Base-by-base conservation (phyloP, 495 filamentous ascomycete genomes). In the Lasiosphaeria ovina region DNA sequence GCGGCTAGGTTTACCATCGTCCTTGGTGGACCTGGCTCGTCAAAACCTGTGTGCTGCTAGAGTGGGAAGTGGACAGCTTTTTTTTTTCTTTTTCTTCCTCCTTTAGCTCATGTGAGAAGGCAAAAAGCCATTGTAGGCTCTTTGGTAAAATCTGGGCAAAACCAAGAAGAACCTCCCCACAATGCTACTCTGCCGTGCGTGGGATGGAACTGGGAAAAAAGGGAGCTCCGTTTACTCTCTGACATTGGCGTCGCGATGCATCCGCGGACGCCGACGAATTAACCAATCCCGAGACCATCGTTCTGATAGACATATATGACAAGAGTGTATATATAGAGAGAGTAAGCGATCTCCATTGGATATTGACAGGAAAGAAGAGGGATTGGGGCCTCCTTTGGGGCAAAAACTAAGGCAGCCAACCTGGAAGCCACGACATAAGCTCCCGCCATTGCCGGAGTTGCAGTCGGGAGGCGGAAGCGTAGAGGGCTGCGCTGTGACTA, bases 381-480 rank as follows among this genome's bases (percentile, higher is more conserved):
- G 8, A 5, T 47, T 5, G 44, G 8, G 44, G 44, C 44, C 16
- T 47, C 12, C 44, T n/a, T 24, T 24, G 24, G 24, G 24, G 24
- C 24, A 24, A 24, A 0, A 24, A 24, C 24, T 24, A 24, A 24
- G 24, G 24, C 24, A 24, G 24, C 24, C 24, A 24, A 24, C 24
- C 24, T 24, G 24, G 24, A 24, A 24, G 24, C 44, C 17, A n/a
- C 16, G 8, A 24, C 12, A 57, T 40, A 57, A 57, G 38, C 54
- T 57, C 40, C 54, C 24, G 24, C 45, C 47, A 17, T 33, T 51
- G 40, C 57, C 55, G 48, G 14, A 59, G 35, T 53, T 53, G 57
- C 57, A 49, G 38, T 57, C 57, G 34, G 57, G 57, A 24, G 57
- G 48, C 57, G 57, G 55, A 58, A 58, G 17, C 57, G 11, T 59